phyloP scores from a whole-genome alignment of 2,329 filamentous ascomycete species.

The Trichoderma asperellum region DNA sequence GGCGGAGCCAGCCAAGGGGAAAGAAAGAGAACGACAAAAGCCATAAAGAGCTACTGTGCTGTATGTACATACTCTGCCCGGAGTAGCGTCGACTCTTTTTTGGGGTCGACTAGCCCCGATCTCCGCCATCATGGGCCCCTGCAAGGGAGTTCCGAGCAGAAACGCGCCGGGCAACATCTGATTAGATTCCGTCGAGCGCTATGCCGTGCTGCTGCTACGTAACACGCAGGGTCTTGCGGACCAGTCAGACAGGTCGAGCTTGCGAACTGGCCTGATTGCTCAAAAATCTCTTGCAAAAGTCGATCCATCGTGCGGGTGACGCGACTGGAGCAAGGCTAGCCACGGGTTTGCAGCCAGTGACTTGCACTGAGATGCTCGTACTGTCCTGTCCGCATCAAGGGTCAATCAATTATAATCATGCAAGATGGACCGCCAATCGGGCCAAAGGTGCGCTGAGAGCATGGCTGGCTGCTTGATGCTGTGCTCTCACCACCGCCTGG shows the following conservation, averaged over 20 bases:
- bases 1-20: not conserved
- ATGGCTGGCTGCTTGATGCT: slow-evolving; percentile 11
- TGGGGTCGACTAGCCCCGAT: slow-evolving; percentile 22
- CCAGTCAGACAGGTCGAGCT: slow-evolving; percentile 9
- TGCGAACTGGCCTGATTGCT: slow-evolving; percentile 12
- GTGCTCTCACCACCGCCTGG: slow-evolving; percentile 16
- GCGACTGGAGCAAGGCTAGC: slow-evolving; percentile 16
- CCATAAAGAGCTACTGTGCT: not conserved
- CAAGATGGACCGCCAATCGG: slow-evolving; percentile 14
- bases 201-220: not conserved
- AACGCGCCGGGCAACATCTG: slow-evolving; percentile 19
- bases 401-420: slow-evolving; percentile 5
- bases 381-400: slow-evolving; percentile 22
- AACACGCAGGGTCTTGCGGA: not conserved
- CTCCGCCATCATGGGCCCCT: slow-evolving; percentile 21
- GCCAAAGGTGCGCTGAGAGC: slow-evolving; percentile 16
- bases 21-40: not conserved
- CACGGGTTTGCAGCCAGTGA: not conserved
- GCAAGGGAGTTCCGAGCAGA: slow-evolving; percentile 17
- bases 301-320: slow-evolving; percentile 22
- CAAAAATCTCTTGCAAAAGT: slow-evolving; percentile 3
- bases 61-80: not conserved
- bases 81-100: slow-evolving; percentile 2
- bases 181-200: slow-evolving; percentile 1
- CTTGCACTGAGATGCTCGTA: not conserved